These are phyloP conservation scores for Cutaneotrichosporon mucoides DNA, from an alignment of 1,284 basidiomycete genomes.

Conservation along the genomic window DNA sequence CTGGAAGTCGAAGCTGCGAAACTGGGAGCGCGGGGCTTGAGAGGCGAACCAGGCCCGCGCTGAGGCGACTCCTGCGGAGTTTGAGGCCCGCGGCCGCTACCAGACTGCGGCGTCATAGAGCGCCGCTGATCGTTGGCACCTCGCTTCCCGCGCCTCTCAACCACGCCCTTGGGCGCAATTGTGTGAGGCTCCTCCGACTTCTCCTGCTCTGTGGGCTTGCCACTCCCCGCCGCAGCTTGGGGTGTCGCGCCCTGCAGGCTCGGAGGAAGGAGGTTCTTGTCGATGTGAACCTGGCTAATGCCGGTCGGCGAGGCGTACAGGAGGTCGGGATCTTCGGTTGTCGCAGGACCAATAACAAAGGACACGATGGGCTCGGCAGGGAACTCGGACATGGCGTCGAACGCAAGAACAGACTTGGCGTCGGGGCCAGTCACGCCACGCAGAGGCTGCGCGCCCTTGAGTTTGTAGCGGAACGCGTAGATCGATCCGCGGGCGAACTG, in stretches of 20 bases:
- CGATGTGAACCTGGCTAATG: constrained; percentile 28
- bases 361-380: constrained; percentile 31
- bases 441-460: constrained; percentile 36
- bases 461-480: constrained; percentile 37
- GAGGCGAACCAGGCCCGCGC: background rate
- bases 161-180: no score
- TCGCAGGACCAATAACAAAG: constrained; percentile 20
- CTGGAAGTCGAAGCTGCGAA: background rate
- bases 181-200: constrained; percentile 5
- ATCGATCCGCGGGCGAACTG: constrained; percentile 30
- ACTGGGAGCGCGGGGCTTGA: background rate
- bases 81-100: background rate
- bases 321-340: constrained; percentile 24
- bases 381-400: constrained; percentile 32
- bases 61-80: background rate
- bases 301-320: constrained; percentile 29
- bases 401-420: constrained; percentile 16
- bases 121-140: background rate
- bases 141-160: background rate
- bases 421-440: constrained; percentile 15
- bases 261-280: constrained; percentile 2
- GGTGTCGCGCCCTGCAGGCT: background rate
- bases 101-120: background rate
- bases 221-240: background rate
- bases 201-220: constrained; percentile 1